Base-by-base conservation (phyloP, 164 flowering plant genomes). In the Umbilicus rupestris region DNA sequence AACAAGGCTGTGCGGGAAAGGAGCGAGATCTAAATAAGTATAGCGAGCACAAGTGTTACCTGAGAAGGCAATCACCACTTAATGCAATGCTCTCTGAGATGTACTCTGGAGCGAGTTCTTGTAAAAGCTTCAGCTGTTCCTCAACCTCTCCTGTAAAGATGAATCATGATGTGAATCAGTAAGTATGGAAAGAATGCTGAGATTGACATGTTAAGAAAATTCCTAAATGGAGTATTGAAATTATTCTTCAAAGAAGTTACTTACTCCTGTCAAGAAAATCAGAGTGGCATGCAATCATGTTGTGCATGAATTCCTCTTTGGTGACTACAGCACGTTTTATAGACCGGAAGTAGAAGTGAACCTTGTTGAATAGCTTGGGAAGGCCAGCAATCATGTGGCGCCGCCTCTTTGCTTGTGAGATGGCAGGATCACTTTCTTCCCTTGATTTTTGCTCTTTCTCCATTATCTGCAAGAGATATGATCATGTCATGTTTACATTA, bases 291-390 rank as follows among this genome's bases (percentile, higher is more conserved):
- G 84, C 66, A 45, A 80, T 71, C 42, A 89, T 78, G 73, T 73
- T 85, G 77, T 84, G 75, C 17, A 89, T 57, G 60, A 94, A 83
- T 79, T 94, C 96, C 69, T 84, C 86, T 65, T 85, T 89, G n/a
- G 92, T 87, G 46, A 87, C 65, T 37, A 87, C 83, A 8, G 83
- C 78, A 1, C 85, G 82, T 42, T 76, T 78, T 37, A 70, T 75
- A 0, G 89, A 84, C 67, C 86, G 87, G 73, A 87, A 87, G 33
- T 85, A 74, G 66, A 80, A 84, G 39, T 71, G 83, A 71, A 89
- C 78, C 76, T 71, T 81, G 79, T 90, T 78, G 69, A 88, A 86
- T 64, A 86, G 76, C 81, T 82, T 85, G 7, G 97, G 97, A 20
- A 93, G 78, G 70, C 78, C 12, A 2, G 85, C 83, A 65, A 90